Evolutionary conservation across 805 yeast species (phyloP).

Genomic region (Kodamaea hsintzibuensis): DNA sequence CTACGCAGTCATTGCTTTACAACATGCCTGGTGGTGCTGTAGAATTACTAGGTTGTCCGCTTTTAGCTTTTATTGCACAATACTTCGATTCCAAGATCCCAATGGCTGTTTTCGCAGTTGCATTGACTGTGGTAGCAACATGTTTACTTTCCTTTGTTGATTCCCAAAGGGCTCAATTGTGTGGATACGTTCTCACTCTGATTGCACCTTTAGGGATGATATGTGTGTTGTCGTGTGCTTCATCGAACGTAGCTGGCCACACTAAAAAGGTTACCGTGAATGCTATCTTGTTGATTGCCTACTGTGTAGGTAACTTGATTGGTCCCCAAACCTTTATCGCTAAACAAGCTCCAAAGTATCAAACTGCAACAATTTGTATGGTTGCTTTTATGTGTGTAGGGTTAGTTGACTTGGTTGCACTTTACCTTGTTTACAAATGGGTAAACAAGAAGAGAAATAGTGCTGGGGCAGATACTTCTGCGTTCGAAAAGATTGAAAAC

Average conservation of each 20-base stretch:
- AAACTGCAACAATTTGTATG: slow-evolving; percentile 43
- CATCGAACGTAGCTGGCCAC: slow-evolving; percentile 56
- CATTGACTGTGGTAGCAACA: slow-evolving; percentile 22
- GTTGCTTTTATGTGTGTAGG: slow-evolving; percentile 33
- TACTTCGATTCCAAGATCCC: slow-evolving; percentile 29
- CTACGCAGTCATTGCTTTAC: slow-evolving; percentile 42
- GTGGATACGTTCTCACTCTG: slow-evolving; percentile 35
- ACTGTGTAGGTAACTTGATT: slow-evolving; percentile 54
- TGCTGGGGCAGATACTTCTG: slow-evolving; percentile 17
- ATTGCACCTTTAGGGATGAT: slow-evolving; percentile 31
- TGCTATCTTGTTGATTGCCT: slow-evolving; percentile 47
- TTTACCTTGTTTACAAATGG: slow-evolving; percentile 26
- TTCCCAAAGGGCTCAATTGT: slow-evolving; percentile 19
- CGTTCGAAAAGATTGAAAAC: slow-evolving; percentile 34
- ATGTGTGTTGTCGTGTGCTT: slow-evolving; percentile 35
- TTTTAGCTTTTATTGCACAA: slow-evolving; percentile 26
- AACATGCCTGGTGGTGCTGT: slow-evolving; percentile 51
- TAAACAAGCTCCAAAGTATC: slow-evolving; percentile 45
- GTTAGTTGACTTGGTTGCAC: slow-evolving; percentile 23
- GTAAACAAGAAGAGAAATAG: slow-evolving; percentile 42
- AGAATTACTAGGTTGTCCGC: slow-evolving; percentile 39
- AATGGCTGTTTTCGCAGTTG: slow-evolving; percentile 24
- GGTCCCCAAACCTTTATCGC: slow-evolving; percentile 55
- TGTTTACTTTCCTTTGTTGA: slow-evolving; percentile 47
- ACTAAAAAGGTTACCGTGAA: slow-evolving; percentile 54